Evolutionary conservation across 148 eudicot genomes (phyloP).

Genomic region (Amaranthus hypochondriacus): DNA sequence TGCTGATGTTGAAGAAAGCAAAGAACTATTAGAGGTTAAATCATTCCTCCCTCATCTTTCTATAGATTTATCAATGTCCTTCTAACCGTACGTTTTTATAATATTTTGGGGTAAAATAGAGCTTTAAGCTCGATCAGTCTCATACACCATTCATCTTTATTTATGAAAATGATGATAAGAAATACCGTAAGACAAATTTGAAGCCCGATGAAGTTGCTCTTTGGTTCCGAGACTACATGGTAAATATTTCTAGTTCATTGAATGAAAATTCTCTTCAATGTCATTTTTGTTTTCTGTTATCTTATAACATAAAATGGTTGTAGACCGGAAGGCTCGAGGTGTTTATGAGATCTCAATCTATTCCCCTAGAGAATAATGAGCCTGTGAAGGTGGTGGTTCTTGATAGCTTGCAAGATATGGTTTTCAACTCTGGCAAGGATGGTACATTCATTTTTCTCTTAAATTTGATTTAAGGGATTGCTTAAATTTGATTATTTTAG

Average conservation of each 20-base stretch:
- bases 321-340: constrained; percentile 33
- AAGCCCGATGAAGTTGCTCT: constrained; percentile 28
- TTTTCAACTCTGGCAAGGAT: constrained; percentile 32
- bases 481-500: background rate
- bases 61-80: background rate
- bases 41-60: background rate
- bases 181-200: constrained; percentile 26
- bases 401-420: constrained; percentile 31
- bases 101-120: constrained; percentile 12
- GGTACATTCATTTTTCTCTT: constrained; percentile 20
- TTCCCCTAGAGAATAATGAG: constrained; percentile 38
- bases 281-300: background rate
- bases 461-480: background rate
- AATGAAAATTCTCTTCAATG: background rate
- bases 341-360: constrained; percentile 29
- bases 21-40: constrained; percentile 25
- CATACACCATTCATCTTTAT: constrained; percentile 29
- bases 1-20: constrained; percentile 32
- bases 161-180: constrained; percentile 24
- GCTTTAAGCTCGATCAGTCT: constrained; percentile 23
- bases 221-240: constrained; percentile 39
- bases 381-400: constrained; percentile 45
- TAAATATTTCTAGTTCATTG: background rate
- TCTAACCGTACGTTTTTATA: background rate
- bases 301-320: background rate